Base-by-base conservation (phyloP, 148 eudicot species). In the Fallopia convolvulus region DNA sequence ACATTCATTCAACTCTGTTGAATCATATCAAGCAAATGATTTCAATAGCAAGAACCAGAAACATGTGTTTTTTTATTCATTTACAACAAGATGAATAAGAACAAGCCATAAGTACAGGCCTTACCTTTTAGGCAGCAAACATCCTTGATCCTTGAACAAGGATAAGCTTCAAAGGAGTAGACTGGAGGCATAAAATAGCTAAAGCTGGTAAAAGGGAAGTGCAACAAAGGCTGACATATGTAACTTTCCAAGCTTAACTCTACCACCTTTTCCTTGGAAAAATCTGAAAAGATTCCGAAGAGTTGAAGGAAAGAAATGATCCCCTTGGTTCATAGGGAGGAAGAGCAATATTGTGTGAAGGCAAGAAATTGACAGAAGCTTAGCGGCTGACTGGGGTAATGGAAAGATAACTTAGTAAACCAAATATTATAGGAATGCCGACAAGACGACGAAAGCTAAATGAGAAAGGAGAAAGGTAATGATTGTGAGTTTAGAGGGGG, bases 231-330 rank as follows among this genome's bases (percentile, higher is more conserved):
- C 33, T 11, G 76, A 48, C 14, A 74, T 36, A 63, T 53, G 77
- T 0, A 81, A 73, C 71, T 52, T 79, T 70, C 75, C 72, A 79
- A 39, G 83, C 86, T 85, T 80, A 80, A 77, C 83, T 36, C 46
- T 6, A 68, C 90, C 86, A 85, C 65, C 81, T 88, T 88, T 77
- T 85, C 82, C 85, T 86, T 71, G 78, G 30, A 87, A 93, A 93
- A 93, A 83, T 83, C 83, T 81, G 88, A 81, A 80, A 84, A 86
- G 75, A 56, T 75, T 86, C 82, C 17, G 77, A 82, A 85, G 74
- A 84, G 87, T 74, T 61, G 75, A 70, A 52, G 63, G 70, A 75
- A 36, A 68, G 70, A 75, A 36, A 58, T 17, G 39, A 61, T 50
- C 53, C 71, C 41, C 40, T 32, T 65, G 75, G 8, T 15, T 73